Conservation (phyloP, 2,329 filamentous ascomycete genomes). For the Venturiaceae sp. region DNA sequence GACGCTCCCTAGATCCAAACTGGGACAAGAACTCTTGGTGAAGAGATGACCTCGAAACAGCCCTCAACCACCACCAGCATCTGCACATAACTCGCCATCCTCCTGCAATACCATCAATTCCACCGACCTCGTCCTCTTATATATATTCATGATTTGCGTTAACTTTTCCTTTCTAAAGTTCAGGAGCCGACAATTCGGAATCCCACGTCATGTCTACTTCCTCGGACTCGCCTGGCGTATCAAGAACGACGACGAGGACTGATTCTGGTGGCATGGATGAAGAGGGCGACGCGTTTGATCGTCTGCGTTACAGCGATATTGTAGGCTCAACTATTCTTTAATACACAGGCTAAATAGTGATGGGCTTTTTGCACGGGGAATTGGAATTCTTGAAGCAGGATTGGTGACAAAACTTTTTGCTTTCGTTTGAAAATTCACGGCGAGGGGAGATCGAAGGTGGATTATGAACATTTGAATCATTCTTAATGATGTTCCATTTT, state of each 20-base stretch:
- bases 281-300: no score
- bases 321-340: no score
- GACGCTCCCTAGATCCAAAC: constrained; percentile 54
- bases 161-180: neutral
- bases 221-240: neutral
- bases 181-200: neutral
- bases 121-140: neutral
- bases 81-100: neutral
- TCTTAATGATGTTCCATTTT: neutral
- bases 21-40: constrained; percentile 90
- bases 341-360: no score
- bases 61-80: no score
- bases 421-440: no score
- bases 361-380: no score
- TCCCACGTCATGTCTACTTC: no score
- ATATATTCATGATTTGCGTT: neutral
- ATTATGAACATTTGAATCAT: neutral
- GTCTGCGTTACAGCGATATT: no score
- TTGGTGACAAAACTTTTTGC: no score
- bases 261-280: no score
- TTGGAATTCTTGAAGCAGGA: no score
- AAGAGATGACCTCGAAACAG: constrained; percentile 8
- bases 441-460: neutral
- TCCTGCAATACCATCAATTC: neutral
- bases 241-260: no score